phyloP scores from a whole-genome alignment of 306 rosid genomes.

The Comarum palustre region DNA sequence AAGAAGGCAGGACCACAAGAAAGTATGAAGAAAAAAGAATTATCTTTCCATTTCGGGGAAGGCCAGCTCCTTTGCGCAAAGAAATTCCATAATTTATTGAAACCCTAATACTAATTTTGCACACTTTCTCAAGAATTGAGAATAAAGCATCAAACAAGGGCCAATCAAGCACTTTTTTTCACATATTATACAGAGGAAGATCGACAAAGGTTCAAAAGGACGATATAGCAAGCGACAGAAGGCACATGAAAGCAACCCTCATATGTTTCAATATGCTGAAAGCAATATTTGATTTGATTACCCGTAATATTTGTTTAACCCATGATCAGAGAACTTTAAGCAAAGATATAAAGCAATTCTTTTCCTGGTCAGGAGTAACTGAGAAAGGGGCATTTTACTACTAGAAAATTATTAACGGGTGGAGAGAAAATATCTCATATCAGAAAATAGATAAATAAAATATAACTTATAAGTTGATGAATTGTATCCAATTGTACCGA shows the following conservation, averaged over 20 bases:
- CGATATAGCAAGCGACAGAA: background rate
- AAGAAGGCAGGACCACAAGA: background rate
- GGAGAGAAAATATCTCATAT: too few relatives aligned
- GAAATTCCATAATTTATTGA: background rate
- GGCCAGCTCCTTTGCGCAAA: background rate
- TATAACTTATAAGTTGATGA: too few relatives aligned
- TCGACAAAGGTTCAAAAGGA: background rate
- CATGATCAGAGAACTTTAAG: background rate
- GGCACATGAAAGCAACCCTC: background rate
- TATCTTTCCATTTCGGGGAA: constrained; percentile 2
- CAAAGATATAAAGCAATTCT: background rate
- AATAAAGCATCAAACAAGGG: background rate
- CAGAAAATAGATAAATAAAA: too few relatives aligned
- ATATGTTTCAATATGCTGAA: background rate
- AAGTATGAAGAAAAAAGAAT: background rate
- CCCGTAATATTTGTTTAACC: background rate
- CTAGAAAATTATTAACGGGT: background rate
- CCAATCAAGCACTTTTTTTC: constrained; percentile 17
- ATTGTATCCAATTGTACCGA: too few relatives aligned
- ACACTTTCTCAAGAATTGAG: background rate
- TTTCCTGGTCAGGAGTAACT: background rate
- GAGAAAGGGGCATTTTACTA: background rate
- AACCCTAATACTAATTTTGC: background rate
- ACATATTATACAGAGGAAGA: background rate
- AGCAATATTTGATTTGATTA: background rate